These are phyloP conservation scores for Gaertneriomyces semiglobifer DNA, from an alignment of 192 early-diverging fungal genomes.

Conservation along the genomic window DNA sequence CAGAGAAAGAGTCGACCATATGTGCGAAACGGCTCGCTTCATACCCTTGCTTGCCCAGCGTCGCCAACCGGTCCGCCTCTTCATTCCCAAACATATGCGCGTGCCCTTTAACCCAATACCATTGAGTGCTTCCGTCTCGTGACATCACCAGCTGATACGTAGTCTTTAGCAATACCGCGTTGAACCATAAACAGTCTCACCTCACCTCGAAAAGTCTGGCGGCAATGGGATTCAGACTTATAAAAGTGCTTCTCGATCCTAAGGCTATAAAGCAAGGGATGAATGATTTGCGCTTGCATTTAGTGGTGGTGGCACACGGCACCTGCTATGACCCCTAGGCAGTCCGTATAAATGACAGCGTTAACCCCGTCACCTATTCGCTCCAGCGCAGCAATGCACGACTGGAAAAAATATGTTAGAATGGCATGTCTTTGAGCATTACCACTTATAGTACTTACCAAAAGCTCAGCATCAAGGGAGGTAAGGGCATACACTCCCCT, in stretches of 20 bases:
- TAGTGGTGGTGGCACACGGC: neutral
- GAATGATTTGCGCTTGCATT: too few species aligned
- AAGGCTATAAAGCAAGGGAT: too few species aligned
- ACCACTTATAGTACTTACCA: neutral
- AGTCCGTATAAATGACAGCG: slow-evolving; percentile 1
- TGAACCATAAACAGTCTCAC: too few species aligned
- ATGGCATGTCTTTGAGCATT: neutral
- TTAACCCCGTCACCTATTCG: slow-evolving; percentile 3
- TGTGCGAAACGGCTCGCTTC: too few species aligned
- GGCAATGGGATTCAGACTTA: too few species aligned
- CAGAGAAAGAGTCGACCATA: too few species aligned
- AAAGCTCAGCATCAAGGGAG: neutral
- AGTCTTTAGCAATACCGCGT: neutral
- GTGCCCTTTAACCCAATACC: slow-evolving; percentile 7
- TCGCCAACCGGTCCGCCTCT: slow-evolving; percentile 2
- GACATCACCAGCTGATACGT: neutral
- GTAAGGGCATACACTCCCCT: neutral
- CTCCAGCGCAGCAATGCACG: slow-evolving; percentile 1
- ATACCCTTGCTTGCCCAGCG: too few species aligned
- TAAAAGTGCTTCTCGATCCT: too few species aligned
- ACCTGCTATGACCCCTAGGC: neutral
- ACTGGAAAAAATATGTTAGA: neutral
- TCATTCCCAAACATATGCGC: neutral
- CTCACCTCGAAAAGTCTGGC: too few species aligned
- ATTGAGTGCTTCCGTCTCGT: neutral